phyloP scores from a whole-genome alignment of 2,329 filamentous ascomycete species.

The Xylaria hypoxylon region DNA sequence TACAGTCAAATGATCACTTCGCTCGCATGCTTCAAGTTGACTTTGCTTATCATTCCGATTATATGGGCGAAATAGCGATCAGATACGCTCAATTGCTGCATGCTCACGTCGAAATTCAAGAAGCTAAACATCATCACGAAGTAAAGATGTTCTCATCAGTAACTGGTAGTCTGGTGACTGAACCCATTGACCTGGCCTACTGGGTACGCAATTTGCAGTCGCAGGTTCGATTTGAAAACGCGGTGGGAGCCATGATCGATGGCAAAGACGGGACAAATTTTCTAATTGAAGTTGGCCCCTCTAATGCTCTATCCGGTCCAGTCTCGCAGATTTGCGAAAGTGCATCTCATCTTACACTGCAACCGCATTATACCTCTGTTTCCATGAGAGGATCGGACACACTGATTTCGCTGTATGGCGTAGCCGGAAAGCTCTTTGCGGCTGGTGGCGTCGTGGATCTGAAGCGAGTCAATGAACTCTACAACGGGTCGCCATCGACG shows the following conservation, averaged over 20 bases:
- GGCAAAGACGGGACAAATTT: slow-evolving; percentile 24
- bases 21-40: slow-evolving; percentile 48
- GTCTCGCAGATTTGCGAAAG: slow-evolving; percentile 39
- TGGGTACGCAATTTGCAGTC: slow-evolving; percentile 46
- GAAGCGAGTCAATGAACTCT: slow-evolving; percentile 26
- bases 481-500: neutral
- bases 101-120: neutral
- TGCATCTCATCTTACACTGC: neutral
- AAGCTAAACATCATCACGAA: no score
- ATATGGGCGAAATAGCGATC: slow-evolving; percentile 42
- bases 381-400: neutral
- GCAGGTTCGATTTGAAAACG: slow-evolving; percentile 42
- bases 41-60: slow-evolving; percentile 51
- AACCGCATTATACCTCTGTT: neutral
- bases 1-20: slow-evolving; percentile 45
- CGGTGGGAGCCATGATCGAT: slow-evolving; percentile 23
- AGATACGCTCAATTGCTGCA: slow-evolving; percentile 37
- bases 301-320: slow-evolving; percentile 32
- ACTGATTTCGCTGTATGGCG: neutral
- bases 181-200: slow-evolving; percentile 31
- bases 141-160: slow-evolving; percentile 20
- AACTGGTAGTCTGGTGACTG: neutral
- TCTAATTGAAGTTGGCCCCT: slow-evolving; percentile 42
- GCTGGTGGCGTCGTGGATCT: slow-evolving; percentile 10
- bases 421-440: slow-evolving; percentile 6